Evolutionary conservation across 257 asterid species (phyloP), one percentile per base, ranked within the genome.

Genomic region (Gynochthodes officinalis): DNA sequence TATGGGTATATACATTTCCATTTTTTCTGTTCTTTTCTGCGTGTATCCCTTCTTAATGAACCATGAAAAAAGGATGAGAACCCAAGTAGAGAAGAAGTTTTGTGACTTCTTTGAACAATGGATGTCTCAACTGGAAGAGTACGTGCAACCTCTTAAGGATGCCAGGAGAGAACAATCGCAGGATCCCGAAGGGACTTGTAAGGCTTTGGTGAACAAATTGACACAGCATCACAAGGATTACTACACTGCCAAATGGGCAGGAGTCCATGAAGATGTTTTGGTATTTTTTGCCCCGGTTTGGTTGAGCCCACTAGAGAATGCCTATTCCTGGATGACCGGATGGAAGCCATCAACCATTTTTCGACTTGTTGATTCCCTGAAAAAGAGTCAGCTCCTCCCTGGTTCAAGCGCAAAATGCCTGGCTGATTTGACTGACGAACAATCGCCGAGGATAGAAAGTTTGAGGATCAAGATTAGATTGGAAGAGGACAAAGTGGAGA

Each of bases 281-380:
- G 85, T 85, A 16, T 88, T 90, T 53, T 89, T 82, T 71, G 1
- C 67, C 0, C 87, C 96, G 0, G 78, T 77, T 44, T 89, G 96
- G 97, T 21, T 89, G 4, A 89, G 59, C 77, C 91, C 96, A 0
- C 70, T 89, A 0, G 92, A 91, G 76, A 79, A 44, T 12, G 84
- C 84, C 1, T 69, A 73, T 14, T 67, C 75, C 0, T 91, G 96
- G 97, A 13, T 84, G 77, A 91, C 97, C 5, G 96, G 89, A 0
- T 89, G 96, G 95, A 89, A 85, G 80, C 97, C 97, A 0, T 87
- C 94, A 0, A 75, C 74, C 71, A 79, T 76, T 9, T 86, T 91
- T 18, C 83, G 85, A 2, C 76, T 91, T 16, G 42, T 87, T 0
- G 86, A 84, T 40, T 67, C 86, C 4, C 65, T 85, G 0, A 67